Evolutionary conservation across 768 basidiomycete species (phyloP).

Genomic region (Lactifluus subvellereus): DNA sequence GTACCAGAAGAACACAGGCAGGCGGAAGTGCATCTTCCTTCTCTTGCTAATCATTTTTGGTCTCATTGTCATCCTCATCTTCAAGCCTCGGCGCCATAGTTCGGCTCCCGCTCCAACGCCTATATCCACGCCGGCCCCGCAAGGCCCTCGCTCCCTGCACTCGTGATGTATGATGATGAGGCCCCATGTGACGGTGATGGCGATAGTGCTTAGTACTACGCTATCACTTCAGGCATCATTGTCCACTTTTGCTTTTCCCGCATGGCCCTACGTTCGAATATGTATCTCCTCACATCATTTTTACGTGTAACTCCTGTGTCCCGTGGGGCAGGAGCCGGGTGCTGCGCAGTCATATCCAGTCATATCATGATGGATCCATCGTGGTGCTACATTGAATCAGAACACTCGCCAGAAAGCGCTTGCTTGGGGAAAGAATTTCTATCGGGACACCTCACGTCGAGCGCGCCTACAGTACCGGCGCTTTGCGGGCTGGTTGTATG

Average conservation of each 20-base stretch:
- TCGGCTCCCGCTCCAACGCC: conserved; percentile 30
- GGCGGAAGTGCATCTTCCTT: conserved; percentile 89
- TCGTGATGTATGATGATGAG: conserved; percentile 2
- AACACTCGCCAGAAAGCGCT: not conserved
- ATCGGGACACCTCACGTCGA: not conserved
- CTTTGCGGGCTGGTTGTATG: not conserved
- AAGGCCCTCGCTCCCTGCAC: not conserved
- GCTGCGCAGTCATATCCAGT: not conserved
- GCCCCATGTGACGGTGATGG: conserved; percentile 1
- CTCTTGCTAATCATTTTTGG: conserved; percentile 86
- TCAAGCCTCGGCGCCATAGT: conserved; percentile 72
- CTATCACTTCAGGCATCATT: not conserved
- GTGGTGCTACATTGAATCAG: conserved; percentile 13
- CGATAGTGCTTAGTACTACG: not conserved
- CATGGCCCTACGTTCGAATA: conserved; percentile 14
- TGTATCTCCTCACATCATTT: conserved; percentile 11
- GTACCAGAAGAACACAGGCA: conserved; percentile 91
- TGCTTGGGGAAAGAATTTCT: not conserved
- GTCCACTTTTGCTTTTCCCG: not conserved
- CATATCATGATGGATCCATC: conserved; percentile 9
- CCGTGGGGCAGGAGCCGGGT: not conserved
- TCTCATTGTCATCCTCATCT: conserved; percentile 80
- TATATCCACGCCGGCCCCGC: conserved; percentile 26
- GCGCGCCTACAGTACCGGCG: not conserved
- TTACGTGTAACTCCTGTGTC: conserved; percentile 16